Evolutionary conservation across 768 basidiomycete genomes (phyloP).

Genomic region (Harrya chromipes): DNA sequence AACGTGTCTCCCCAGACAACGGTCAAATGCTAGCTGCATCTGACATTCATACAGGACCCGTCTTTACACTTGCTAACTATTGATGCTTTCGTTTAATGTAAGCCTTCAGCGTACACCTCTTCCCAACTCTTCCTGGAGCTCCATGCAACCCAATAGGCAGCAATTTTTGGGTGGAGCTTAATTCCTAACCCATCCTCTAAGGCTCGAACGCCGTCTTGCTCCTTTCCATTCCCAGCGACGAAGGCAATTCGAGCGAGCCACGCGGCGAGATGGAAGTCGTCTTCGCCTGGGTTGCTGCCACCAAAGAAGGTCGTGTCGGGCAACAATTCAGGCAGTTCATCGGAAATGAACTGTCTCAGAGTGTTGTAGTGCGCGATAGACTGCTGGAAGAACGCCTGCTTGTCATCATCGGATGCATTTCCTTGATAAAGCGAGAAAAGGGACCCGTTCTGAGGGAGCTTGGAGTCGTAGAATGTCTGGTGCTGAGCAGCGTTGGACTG

Average conservation of each 20-base stretch:
- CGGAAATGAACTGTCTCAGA: slow-evolving; percentile 36
- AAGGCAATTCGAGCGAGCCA: slow-evolving; percentile 50
- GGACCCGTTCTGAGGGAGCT: slow-evolving; percentile 38
- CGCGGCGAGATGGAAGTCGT: slow-evolving; percentile 52
- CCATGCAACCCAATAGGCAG: slow-evolving; percentile 45
- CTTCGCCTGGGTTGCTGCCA: slow-evolving; percentile 46
- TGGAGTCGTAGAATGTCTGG: slow-evolving; percentile 44
- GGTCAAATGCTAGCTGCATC: slow-evolving; percentile 8
- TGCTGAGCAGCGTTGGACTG: slow-evolving; percentile 34
- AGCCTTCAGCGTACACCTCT: slow-evolving; percentile 41
- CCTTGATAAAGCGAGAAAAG: slow-evolving; percentile 43
- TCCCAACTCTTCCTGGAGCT: slow-evolving; percentile 43
- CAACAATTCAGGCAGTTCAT: slow-evolving; percentile 40
- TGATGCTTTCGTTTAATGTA: slow-evolving; percentile 34
- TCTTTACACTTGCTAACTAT: not conserved
- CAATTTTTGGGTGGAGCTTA: slow-evolving; percentile 37
- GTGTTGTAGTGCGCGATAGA: slow-evolving; percentile 39
- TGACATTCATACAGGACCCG: not conserved
- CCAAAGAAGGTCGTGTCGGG: slow-evolving; percentile 46
- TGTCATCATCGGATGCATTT: slow-evolving; percentile 33
- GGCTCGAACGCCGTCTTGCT: slow-evolving; percentile 35
- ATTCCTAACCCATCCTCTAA: slow-evolving; percentile 40
- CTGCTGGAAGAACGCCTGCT: slow-evolving; percentile 37
- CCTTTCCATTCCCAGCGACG: slow-evolving; percentile 35
- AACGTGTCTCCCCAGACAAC: slow-evolving; percentile 19